Percentiles rank a stretch among this genome's conserved stretches.
Evolutionary conservation across 2,329 filamentous ascomycete species (phyloP).

Genomic region (Periglandula ipomoeae): DNA sequence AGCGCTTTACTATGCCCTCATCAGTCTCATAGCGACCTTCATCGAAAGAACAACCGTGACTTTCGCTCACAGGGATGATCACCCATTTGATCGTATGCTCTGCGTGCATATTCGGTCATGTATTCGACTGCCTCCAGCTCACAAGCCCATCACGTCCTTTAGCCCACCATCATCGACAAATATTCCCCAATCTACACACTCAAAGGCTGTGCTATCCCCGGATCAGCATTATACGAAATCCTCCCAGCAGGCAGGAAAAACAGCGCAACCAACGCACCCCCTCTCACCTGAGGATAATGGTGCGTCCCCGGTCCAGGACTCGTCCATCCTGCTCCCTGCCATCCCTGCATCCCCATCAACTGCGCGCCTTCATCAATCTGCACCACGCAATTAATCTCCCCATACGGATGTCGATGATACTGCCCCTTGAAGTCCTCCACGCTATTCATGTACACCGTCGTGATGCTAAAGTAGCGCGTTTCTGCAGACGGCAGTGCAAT

Average conservation of each 20-base stretch:
- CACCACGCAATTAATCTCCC: slow-evolving; percentile 46
- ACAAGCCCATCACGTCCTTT: too few relatives aligned
- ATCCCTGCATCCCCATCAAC: slow-evolving; percentile 45
- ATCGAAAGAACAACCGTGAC: too few relatives aligned
- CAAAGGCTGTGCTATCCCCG: slow-evolving; percentile 31
- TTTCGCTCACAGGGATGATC: too few relatives aligned
- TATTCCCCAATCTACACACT: slow-evolving; percentile 5
- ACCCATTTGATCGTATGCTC: too few relatives aligned
- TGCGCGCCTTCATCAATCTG: slow-evolving; percentile 39
- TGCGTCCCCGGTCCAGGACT: slow-evolving; percentile 44
- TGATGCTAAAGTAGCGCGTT: slow-evolving; percentile 45
- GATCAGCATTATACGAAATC: slow-evolving; percentile 39
- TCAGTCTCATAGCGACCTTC: too few relatives aligned
- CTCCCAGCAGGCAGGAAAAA: slow-evolving; percentile 47
- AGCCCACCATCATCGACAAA: too few relatives aligned
- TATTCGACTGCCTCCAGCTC: too few relatives aligned
- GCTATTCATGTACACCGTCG: slow-evolving; percentile 48
- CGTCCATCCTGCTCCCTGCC: slow-evolving; percentile 49
- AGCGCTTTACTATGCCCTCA: too few relatives aligned
- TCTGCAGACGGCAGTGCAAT: slow-evolving; percentile 34
- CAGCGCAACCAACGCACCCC: slow-evolving; percentile 40
- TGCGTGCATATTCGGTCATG: too few relatives aligned
- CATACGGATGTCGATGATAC: slow-evolving; percentile 44
- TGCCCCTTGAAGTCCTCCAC: slow-evolving; percentile 39
- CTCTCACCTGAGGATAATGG: slow-evolving; percentile 44